These are phyloP conservation scores for Argentina anserina DNA, from an alignment of 306 rosid species.

Conservation along the genomic window DNA sequence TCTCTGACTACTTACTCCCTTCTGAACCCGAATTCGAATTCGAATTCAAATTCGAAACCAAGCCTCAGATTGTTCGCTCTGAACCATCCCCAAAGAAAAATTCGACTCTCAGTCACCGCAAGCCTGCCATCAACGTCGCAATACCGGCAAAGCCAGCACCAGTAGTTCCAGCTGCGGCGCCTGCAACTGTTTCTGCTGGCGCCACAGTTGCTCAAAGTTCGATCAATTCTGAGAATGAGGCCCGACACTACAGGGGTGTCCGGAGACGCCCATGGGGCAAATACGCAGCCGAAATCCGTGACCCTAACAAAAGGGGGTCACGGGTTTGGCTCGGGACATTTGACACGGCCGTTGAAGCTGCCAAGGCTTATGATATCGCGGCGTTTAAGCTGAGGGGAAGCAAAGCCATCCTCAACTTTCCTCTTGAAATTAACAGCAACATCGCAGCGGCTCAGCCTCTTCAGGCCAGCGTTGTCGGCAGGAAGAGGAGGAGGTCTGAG, in stretches of 20 bases:
- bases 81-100: slow-evolving; percentile 14
- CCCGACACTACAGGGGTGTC: slow-evolving; percentile 45
- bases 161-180: background rate
- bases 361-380: slow-evolving; percentile 49
- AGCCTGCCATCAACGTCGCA: slow-evolving; percentile 28
- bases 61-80: slow-evolving; percentile 5
- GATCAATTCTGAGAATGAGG: background rate
- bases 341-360: slow-evolving; percentile 50
- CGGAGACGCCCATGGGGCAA: slow-evolving; percentile 55
- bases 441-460: background rate
- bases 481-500: background rate
- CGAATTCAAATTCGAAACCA: slow-evolving; percentile 15
- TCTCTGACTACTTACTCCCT: slow-evolving; percentile 24
- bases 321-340: slow-evolving; percentile 61
- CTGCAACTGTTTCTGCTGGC: background rate
- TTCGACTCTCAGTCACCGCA: slow-evolving; percentile 30
- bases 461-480: slow-evolving; percentile 9
- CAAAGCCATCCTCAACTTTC: slow-evolving; percentile 52
- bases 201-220: background rate
- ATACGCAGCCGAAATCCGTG: slow-evolving; percentile 52
- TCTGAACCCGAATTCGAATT: slow-evolving; percentile 10
- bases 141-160: slow-evolving; percentile 18
- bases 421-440: slow-evolving; percentile 28
- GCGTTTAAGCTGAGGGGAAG: slow-evolving; percentile 50
- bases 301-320: slow-evolving; percentile 41